Base-by-base conservation (phyloP, 2,329 filamentous ascomycete genomes). In the Coleophoma cylindrospora region DNA sequence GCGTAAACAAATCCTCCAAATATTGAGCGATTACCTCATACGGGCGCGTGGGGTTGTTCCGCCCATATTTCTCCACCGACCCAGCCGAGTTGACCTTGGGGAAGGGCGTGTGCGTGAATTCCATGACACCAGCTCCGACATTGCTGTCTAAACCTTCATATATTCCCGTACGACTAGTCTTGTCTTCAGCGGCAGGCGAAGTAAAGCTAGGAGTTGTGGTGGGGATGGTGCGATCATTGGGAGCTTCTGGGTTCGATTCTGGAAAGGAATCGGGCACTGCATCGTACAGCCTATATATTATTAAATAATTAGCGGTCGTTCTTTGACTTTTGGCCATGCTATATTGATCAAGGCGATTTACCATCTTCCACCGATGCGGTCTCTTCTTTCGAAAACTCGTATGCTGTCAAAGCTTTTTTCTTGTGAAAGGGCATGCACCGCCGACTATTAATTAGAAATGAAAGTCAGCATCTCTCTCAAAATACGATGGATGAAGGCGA, bases 81-180 rank as follows among this genome's bases (percentile, higher is more conserved):
- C 60, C 62, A 34, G 71, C 58, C 17, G 69, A 70, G n/a, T 65
- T 60, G 41, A 68, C 62, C 0, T 60, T 57, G 0, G 78, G 74
- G 10, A 83, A 77, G 0, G 70, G 67, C 45, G 81, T 78, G 50
- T 79, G 69, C 0, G 73, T 75, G 61, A 77, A 86, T 15, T 73
- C 69, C 83, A 86, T 86, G 0, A 78, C 68, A 1, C 72, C 57
- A 9, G 69, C 68, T 47, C 77, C 74, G 36, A 86, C 76, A 54
- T 86, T 86, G 3, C 80, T 84, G 58, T 85, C 79, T 15, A 85
- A 66, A 22, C 76, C 75, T 0, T 77, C 76, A 53, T 85, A 84
- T 14, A 84, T 0, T 77, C 22, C 22, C 22, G 22, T 27, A 27
- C 22, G 22, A 27, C 22, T 4, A 27, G 22, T 27, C 22, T 27